Conservation (phyloP, 1,284 basidiomycete species). For the Ustilago cynodontis region DNA sequence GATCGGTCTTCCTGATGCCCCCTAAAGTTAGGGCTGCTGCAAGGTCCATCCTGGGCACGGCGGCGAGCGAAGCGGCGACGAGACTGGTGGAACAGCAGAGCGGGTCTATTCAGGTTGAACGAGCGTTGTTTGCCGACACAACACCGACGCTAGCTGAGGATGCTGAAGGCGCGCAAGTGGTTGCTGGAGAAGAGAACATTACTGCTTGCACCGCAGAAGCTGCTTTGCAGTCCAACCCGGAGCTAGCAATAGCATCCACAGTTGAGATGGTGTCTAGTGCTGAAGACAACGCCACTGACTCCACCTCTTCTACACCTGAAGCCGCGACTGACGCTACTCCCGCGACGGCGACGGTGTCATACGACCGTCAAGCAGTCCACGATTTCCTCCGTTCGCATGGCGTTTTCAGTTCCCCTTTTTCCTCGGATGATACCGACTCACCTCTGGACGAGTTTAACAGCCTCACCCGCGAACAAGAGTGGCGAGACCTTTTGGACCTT, state of each 20-base stretch:
- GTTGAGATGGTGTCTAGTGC: not conserved
- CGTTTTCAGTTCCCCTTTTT: slow-evolving; percentile 27
- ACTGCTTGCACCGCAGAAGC: slow-evolving; percentile 23
- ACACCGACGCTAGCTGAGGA: not conserved
- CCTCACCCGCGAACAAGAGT: slow-evolving; percentile 26
- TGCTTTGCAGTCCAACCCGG: not conserved
- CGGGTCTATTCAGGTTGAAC: slow-evolving; percentile 4
- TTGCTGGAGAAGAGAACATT: not conserved
- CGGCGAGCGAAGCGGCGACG: slow-evolving; percentile 14
- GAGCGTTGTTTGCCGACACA: slow-evolving; percentile 13
- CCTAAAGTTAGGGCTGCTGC: slow-evolving; percentile 52
- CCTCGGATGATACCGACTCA: not conserved
- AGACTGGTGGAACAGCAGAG: not conserved
- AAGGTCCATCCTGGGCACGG: slow-evolving; percentile 24
- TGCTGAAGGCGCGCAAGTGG: not conserved
- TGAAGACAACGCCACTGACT: not conserved
- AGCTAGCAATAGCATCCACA: not conserved
- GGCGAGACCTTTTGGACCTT: slow-evolving; percentile 47
- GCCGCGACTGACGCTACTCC: not conserved
- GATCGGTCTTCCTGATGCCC: slow-evolving; percentile 56
- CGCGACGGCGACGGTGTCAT: slow-evolving; percentile 8
- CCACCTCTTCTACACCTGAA: not conserved
- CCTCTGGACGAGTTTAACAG: slow-evolving; percentile 10
- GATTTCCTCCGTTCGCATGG: slow-evolving; percentile 39
- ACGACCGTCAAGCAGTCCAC: slow-evolving; percentile 43